These are phyloP conservation scores for Fusarium tricinctum DNA, from an alignment of 2,329 filamentous ascomycete species.

Conservation along the genomic window DNA sequence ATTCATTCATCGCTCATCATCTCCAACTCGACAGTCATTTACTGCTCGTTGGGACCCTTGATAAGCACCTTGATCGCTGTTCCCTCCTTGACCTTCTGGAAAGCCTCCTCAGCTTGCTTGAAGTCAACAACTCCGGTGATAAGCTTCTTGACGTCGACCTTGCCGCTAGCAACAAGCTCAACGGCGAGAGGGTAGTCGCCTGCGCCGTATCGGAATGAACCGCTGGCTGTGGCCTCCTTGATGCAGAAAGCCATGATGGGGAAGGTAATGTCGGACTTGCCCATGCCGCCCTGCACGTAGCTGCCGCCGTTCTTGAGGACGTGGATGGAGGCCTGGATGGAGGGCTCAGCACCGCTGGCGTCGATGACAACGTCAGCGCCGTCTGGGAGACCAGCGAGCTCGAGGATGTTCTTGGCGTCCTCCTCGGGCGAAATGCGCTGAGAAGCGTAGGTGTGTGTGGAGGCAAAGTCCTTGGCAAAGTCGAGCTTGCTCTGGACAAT, in stretches of 20 bases:
- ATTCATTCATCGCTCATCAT: conserved; percentile 30
- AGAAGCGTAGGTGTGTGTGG: conserved; percentile 78
- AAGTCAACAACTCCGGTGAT: conserved; percentile 85
- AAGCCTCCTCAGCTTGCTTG: conserved; percentile 85
- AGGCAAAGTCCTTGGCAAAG: conserved; percentile 80
- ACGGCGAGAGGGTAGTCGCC: conserved; percentile 91
- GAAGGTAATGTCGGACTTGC: conserved; percentile 87
- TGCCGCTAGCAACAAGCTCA: conserved; percentile 78
- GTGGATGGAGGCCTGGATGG: conserved; percentile 81
- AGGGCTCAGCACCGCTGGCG: conserved; percentile 82
- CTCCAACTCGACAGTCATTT: conserved; percentile 7
- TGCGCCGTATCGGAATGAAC: conserved; percentile 89
- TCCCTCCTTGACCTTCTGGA: conserved; percentile 86
- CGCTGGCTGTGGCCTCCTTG: conserved; percentile 89
- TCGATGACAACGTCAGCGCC: conserved; percentile 87
- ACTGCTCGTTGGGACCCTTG: conserved; percentile 74
- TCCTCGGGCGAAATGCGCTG: conserved; percentile 74
- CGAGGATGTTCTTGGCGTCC: conserved; percentile 78
- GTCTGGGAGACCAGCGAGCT: conserved; percentile 71
- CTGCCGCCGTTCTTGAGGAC: conserved; percentile 78
- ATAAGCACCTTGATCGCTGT: conserved; percentile 81
- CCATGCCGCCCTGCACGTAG: conserved; percentile 92
- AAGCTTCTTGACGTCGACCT: conserved; percentile 85
- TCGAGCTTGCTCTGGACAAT: conserved; percentile 84
- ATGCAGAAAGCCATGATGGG: conserved; percentile 91